These are phyloP conservation scores for Glonium stellatum DNA, from an alignment of 495 filamentous ascomycete genomes.

Conservation along the genomic window DNA sequence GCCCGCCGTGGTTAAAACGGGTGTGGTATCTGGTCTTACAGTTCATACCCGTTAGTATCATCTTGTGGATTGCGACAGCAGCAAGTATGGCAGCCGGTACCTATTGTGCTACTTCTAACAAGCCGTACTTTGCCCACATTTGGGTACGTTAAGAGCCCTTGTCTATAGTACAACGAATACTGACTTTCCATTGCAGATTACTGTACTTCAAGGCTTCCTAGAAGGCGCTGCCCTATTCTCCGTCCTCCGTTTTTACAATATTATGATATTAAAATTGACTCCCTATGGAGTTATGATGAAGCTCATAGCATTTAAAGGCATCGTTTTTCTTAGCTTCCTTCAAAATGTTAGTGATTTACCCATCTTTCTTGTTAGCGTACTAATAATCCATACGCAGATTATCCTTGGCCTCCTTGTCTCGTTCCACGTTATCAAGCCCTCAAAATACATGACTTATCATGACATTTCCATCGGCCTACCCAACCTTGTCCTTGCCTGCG, in stretches of 20 bases:
- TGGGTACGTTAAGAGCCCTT: constrained; percentile 1
- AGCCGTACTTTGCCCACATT: constrained; percentile 18
- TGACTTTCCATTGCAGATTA: constrained; percentile 3
- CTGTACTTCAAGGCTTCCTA: constrained; percentile 17
- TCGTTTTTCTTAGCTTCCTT: constrained; percentile 19
- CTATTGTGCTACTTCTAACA: constrained; percentile 22
- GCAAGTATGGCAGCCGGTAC: constrained; percentile 9
- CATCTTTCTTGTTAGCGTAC: background rate
- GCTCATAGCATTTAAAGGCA: constrained; percentile 30
- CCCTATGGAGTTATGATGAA: constrained; percentile 20
- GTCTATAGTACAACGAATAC: background rate
- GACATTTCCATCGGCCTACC: constrained; percentile 17
- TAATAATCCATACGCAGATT: constrained; percentile 6
- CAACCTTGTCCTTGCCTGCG: constrained; percentile 15
- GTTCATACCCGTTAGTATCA: constrained; percentile 26
- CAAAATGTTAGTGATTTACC: constrained; percentile 22
- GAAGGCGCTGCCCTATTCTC: constrained; percentile 23
- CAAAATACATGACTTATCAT: constrained; percentile 16
- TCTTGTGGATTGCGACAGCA: constrained; percentile 21
- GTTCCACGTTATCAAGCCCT: constrained; percentile 12
- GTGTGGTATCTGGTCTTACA: constrained; percentile 26
- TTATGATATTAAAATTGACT: constrained; percentile 12
- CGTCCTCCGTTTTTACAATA: constrained; percentile 26
- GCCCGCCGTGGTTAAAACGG: constrained; percentile 18
- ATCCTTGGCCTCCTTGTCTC: constrained; percentile 24